Base-by-base conservation (phyloP, 208 protist species). In the Entamoeba nuttalli region DNA sequence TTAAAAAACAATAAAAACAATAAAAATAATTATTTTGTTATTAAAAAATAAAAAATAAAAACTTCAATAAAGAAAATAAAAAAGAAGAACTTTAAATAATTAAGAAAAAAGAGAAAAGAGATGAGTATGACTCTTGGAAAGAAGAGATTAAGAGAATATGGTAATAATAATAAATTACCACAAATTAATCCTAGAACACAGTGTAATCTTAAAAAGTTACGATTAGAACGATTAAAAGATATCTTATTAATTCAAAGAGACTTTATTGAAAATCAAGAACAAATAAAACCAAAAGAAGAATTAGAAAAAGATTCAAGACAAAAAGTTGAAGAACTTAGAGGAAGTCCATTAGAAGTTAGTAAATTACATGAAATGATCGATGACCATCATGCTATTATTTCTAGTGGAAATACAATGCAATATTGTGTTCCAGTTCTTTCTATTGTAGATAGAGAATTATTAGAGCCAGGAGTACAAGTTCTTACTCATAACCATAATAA, bases 321-420 rank as follows among this genome's bases (percentile, higher is more conserved):
- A 35, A 25, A 35, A 84, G 62, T 84, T 11, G 99, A 99, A 93
- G 98, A 99, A 51, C 95, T 99, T 25, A 98, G 99, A 84, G 99
- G 99, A 71, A 98, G 98, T 52, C 99, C 99, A 71, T 98, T 99
- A 96, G 97, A 98, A 71, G 98, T 99, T 41, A 99, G 98, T 35
- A 99, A 97, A 48, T 97, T 99, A 0, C 99, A 99, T 97, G 99
- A 99, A 97, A 99, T 99, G 51, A 99, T 99, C 95, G 99, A 99
- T 97, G 99, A 99, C 96, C 99, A 99, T 94, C 84, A 96, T n/a
- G 44, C 93, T 14, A 95, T 97, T 52, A 95, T 97, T 52, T 94
- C 53, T 30, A 95, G 55, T 4, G n/a, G 14, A 17, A n/a, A 48
- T 5, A 62, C 73, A 50, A 51, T 94, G 35, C 48, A 94, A 51